Base-by-base conservation (phyloP, 2,329 filamentous ascomycete species). In the Aspergillus terreus region DNA sequence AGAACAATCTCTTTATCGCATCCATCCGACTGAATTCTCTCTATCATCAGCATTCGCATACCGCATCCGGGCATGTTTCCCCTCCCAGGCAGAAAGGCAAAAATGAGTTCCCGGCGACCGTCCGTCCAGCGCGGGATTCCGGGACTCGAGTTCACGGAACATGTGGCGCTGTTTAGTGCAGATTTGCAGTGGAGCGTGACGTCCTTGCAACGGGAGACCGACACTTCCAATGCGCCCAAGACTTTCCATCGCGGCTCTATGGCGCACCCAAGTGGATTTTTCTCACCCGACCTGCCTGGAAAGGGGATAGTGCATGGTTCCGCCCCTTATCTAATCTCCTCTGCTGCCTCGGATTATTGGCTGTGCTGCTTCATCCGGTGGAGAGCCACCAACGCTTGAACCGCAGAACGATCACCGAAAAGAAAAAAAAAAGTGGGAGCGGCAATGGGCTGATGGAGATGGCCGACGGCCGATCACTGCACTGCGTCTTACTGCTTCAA, bases 361-460 rank as follows among this genome's bases (percentile, higher is more conserved):
- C 35, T 38, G 4, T 10, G 35, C 23, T 23, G 23, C 23, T 23
- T 23, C 23, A 23, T 30, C 27, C 10, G 27, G 27, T 30, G 27
- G 27, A 49, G 51, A 48, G 30, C 19, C 19, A 23, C 23, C 19
- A 43, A 43, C 49, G 46, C 43, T 23, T 23, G 27, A 48, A 40
- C 41, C 38, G 35, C 23, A 35, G 36, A 23, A 36, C 15, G 15
- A 45, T 19, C 23, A n/a, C 14, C 21, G 23, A 36, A 46, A 21
- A 19, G 19, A 46, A 46, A 35, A 17, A 23, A 42, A 42, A 11
- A 23, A 17, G 10, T 17, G 15, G 14, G 14, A 12, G 11, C 15
- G 12, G 17, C 40, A 38, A 38, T 38, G 44, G 44, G 15, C 44
- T 53, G 51, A 53, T 50, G 30, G 45, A 9, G 7, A 49, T 53